These are phyloP conservation scores for Paraurostyla sp. DNA, from an alignment of 73 alveolate genomes.

Conservation along the genomic window DNA sequence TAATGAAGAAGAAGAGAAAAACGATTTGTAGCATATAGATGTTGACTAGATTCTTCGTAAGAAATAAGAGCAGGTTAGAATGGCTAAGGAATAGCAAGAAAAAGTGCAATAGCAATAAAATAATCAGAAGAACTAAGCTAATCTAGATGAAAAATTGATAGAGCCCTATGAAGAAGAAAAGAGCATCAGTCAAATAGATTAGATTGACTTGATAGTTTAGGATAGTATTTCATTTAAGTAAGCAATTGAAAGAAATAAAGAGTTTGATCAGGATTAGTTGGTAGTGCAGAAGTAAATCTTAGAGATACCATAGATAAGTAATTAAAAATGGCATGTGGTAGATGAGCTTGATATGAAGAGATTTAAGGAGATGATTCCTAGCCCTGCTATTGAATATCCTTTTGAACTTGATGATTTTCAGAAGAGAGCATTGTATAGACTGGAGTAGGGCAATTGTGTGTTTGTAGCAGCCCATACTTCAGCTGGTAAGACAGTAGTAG, in stretches of 20 bases:
- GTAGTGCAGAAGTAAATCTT: not conserved
- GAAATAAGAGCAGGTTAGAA: not conserved
- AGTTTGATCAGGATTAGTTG: not conserved
- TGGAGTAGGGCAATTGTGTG: slow-evolving; percentile 93
- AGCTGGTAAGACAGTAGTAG: slow-evolving; percentile 99
- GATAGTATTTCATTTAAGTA: not conserved
- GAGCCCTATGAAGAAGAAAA: not conserved
- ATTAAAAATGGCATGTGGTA: not conserved
- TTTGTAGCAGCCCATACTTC: slow-evolving; percentile 99
- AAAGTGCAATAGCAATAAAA: too few relatives aligned
- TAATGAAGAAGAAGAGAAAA: not conserved
- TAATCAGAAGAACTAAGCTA: not conserved
- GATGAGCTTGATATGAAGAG: slow-evolving; percentile 42
- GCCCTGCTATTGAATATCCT: slow-evolving; percentile 81
- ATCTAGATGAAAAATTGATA: not conserved
- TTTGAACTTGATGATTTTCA: slow-evolving; percentile 95
- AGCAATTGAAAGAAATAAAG: not conserved
- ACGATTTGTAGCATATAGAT: not conserved
- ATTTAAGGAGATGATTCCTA: slow-evolving; percentile 65
- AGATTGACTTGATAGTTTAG: not conserved
- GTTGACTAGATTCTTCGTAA: not conserved
- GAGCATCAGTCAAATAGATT: slow-evolving; percentile 5
- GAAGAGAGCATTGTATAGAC: slow-evolving; percentile 94
- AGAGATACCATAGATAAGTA: not conserved
- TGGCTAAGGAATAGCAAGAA: not conserved